phyloP scores from a whole-genome alignment of 768 basidiomycete species.

The Amanita phalloides region DNA sequence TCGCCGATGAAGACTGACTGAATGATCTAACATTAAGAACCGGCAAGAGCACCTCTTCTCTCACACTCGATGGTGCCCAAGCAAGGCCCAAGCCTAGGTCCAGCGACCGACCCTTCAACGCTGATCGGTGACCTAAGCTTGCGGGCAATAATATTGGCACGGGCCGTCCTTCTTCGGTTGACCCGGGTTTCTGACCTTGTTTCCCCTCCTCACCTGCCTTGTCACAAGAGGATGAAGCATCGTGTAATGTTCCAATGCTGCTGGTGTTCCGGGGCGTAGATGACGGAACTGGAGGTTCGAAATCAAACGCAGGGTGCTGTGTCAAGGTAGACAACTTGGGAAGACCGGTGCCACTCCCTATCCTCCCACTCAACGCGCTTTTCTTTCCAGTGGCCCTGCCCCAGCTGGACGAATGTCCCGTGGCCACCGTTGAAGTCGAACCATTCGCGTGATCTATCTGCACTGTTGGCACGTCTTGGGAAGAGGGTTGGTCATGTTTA shows the following conservation, averaged over 20 bases:
- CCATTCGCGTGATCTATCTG: conserved; percentile 27
- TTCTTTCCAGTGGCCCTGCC: conserved; percentile 41
- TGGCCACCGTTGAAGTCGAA: conserved; percentile 28
- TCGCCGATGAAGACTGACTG: conserved; percentile 19
- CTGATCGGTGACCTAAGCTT: conserved; percentile 28
- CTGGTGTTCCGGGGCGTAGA: conserved; percentile 17
- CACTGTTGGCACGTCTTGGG: conserved; percentile 15
- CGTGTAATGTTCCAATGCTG: conserved; percentile 16
- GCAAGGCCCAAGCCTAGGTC: conserved; percentile 60
- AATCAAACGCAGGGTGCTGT: conserved; percentile 53
- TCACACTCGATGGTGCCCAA: conserved; percentile 62
- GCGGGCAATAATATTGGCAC: conserved; percentile 22
- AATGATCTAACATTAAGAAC: conserved; percentile 22
- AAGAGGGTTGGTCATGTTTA: conserved; percentile 10
- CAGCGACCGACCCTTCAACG: conserved; percentile 56
- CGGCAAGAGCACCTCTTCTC: conserved; percentile 56
- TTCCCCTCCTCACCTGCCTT: conserved; percentile 15
- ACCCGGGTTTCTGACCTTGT: conserved; percentile 13
- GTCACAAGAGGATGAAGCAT: conserved; percentile 15
- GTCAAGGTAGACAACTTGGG: conserved; percentile 23
- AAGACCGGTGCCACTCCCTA: conserved; percentile 18
- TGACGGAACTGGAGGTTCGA: conserved; percentile 57
- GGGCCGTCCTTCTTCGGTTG: conserved; percentile 19
- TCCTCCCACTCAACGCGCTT: conserved; percentile 15
- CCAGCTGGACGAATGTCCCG: conserved; percentile 37